Evolutionary conservation across 2,329 filamentous ascomycete species (phyloP), one percentile per base, ranked within the genome.

Genomic region (Clonostachys chloroleuca): DNA sequence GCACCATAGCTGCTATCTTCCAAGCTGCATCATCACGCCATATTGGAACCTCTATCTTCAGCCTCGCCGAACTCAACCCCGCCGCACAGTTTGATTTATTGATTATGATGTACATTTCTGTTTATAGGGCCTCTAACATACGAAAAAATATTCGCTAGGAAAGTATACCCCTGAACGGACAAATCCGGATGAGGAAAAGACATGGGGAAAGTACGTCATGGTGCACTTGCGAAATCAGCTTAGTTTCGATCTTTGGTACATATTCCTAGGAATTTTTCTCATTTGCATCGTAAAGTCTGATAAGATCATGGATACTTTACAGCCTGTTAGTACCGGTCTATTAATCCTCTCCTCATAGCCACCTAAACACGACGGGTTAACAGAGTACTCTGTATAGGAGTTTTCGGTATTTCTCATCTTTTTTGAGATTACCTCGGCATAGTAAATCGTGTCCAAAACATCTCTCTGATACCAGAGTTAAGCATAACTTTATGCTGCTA

Each of bases 91-190:
- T 95, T 13, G 89, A 91, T 18, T 96, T 96, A 69, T 74, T 97
- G 67, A 85, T 97, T 65, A 97, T 97, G 92, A 97, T 97, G 94
- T 97, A 97, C 67, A 96, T 97, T 52, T 96, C 92, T 49, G 88
- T 96, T 50, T 95, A 96, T 57, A 90, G 92, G 46, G 79, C 89
- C 53, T 96, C 92, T 49, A 97, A 97, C 62, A 92, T 96, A 3
- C 96, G 96, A 70, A 92, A 96, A 66, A 92, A 97, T 62, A 89
- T 85, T 54, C 89, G 84, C 1, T 78, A 94, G 1, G 89, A 89
- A 6, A 82, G 95, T 33, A 91, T 87, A 59, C 62, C 65, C 10
- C 57, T 65, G n/a, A 40, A 49, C 18, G 24, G 33, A 7, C 9
- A 17, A 5, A 16, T 12, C 40, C 24, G 39, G 12, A 41, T 37